phyloP scores from a whole-genome alignment of 2,329 filamentous ascomycete species.

The Alternaria postmessia region DNA sequence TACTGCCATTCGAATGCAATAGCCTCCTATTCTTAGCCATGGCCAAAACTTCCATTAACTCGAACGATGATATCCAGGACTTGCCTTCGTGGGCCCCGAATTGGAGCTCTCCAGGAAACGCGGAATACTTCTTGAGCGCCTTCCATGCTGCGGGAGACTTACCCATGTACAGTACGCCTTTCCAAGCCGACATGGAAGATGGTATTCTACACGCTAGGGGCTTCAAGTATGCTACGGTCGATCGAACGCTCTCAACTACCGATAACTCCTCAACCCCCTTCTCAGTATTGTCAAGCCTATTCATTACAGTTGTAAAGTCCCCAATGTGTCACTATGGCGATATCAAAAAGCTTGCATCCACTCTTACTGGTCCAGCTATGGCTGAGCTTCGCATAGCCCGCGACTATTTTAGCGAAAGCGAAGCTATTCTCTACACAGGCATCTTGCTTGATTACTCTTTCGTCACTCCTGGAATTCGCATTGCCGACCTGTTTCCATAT shows the following conservation, averaged over 20 bases:
- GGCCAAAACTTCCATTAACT: fast-evolving
- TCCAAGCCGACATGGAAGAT: fast-evolving
- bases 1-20: neutral
- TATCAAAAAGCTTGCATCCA: no score
- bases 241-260: neutral
- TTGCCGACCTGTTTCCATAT: no score
- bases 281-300: fast-evolving
- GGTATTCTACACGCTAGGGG: neutral
- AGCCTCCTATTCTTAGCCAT: neutral
- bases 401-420: no score
- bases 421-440: no score
- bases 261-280: fast-evolving
- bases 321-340: no score
- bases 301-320: no score
- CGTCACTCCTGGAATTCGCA: no score
- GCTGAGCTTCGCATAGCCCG: no score
- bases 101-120: neutral
- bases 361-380: no score
- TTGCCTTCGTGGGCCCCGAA: neutral
- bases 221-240: neutral
- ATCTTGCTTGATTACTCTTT: no score
- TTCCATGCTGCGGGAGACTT: neutral
- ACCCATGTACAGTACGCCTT: no score
- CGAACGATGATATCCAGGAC: no score
- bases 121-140: neutral